phyloP scores from a whole-genome alignment of 1,139 yeast genomes.

The Yarrowia galli region DNA sequence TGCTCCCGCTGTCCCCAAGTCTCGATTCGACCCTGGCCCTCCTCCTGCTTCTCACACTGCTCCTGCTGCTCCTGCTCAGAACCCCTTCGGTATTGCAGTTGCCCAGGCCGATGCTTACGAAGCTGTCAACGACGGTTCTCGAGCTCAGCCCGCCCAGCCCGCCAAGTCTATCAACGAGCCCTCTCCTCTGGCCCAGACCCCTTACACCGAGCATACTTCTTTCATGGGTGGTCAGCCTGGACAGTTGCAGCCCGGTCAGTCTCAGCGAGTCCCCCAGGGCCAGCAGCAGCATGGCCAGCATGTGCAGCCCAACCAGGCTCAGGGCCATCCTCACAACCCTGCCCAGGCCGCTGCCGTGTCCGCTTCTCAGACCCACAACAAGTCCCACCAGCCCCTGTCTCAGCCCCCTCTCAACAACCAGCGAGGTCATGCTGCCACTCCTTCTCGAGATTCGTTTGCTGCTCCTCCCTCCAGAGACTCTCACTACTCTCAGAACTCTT shows the following conservation, averaged over 20 bases:
- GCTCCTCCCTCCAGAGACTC: slow-evolving; percentile 20
- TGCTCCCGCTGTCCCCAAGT: slow-evolving; percentile 10
- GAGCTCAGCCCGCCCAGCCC: slow-evolving; percentile 29
- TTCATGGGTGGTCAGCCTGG: slow-evolving; percentile 8
- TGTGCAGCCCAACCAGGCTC: slow-evolving; percentile 27
- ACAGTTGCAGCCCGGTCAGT: slow-evolving; percentile 18
- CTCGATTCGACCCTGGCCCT: slow-evolving; percentile 17
- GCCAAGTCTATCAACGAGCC: slow-evolving; percentile 29
- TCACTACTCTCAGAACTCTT: slow-evolving; percentile 21
- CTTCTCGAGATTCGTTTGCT: slow-evolving; percentile 21
- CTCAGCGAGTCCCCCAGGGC: slow-evolving; percentile 8
- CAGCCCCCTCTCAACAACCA: slow-evolving; percentile 17
- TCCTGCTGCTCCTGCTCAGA: not conserved
- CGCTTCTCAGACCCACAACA: slow-evolving; percentile 17
- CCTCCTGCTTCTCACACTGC: not conserved
- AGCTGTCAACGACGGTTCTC: slow-evolving; percentile 8
- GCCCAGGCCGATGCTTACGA: slow-evolving; percentile 25
- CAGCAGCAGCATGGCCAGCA: slow-evolving; percentile 15
- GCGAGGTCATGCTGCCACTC: slow-evolving; percentile 1
- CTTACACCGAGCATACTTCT: slow-evolving; percentile 21
- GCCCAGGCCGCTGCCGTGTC: slow-evolving; percentile 17
- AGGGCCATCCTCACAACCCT: slow-evolving; percentile 8
- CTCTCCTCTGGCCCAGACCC: slow-evolving; percentile 20
- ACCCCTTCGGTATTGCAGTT: slow-evolving; percentile 9
- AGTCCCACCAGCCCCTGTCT: slow-evolving; percentile 18